A percentile compares a stretch with the other conserved stretches of the same genome.
Conservation (phyloP, 2,329 filamentous ascomycete species). For the Aspergillus tanneri region DNA sequence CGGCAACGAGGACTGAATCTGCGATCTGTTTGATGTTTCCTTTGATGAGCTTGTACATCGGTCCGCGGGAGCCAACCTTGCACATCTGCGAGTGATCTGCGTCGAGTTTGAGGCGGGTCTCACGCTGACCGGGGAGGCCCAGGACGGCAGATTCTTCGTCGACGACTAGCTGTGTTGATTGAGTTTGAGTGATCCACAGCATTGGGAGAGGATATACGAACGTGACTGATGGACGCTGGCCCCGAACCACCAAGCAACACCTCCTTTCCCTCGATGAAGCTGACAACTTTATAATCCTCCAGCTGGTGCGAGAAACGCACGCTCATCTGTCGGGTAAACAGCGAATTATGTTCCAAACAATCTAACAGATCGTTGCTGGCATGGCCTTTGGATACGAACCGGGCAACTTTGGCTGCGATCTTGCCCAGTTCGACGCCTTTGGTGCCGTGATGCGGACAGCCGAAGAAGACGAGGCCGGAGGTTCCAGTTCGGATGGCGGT, state of each 20-base stretch:
- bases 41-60: constrained; percentile 34
- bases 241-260: constrained; percentile 29
- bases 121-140: constrained; percentile 33
- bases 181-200: background rate
- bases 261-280: constrained; percentile 37
- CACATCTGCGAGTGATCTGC: constrained; percentile 40
- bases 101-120: constrained; percentile 37
- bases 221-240: constrained; percentile 33
- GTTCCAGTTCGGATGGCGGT: constrained; percentile 34
- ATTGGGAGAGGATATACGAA: constrained; percentile 10
- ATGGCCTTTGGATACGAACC: constrained; percentile 32
- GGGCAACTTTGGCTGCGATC: constrained; percentile 35
- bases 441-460: constrained; percentile 35
- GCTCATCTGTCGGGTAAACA: constrained; percentile 34
- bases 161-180: constrained; percentile 30
- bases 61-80: constrained; percentile 29
- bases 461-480: constrained; percentile 36
- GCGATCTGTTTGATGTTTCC: constrained; percentile 36
- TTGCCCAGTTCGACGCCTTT: constrained; percentile 35
- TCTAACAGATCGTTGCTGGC: constrained; percentile 32
- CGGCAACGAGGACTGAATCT: constrained; percentile 30
- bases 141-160: constrained; percentile 39
- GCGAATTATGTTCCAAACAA: constrained; percentile 32
- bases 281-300: constrained; percentile 35
- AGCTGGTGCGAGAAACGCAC: constrained; percentile 35